Conservation (phyloP, 345 rosid species). For the Hibiscus tridactylites region DNA sequence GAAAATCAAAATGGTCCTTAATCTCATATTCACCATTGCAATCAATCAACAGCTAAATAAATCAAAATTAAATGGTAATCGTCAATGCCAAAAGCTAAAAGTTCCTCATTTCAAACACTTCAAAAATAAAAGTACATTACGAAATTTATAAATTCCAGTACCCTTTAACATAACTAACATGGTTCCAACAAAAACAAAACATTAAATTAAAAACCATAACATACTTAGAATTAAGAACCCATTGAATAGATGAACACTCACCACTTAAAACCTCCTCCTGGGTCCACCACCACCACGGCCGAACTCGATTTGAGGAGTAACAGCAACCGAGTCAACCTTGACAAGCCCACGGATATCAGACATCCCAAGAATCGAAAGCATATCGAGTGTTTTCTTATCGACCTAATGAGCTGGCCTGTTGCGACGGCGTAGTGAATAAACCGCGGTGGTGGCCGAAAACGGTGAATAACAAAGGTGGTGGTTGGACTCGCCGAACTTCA, state of each 20-base stretch:
- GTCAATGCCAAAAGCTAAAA: neutral
- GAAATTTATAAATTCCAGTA: neutral
- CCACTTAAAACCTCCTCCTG: neutral
- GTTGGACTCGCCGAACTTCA: too few species aligned
- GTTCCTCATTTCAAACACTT: neutral
- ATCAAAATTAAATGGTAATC: too few species aligned
- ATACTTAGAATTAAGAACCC: neutral
- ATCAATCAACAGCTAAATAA: neutral
- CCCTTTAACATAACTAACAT: neutral
- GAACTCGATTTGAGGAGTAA: slow-evolving; percentile 17
- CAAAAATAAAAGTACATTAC: neutral
- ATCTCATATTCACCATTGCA: neutral
- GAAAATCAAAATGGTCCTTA: neutral
- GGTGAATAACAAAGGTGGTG: too few species aligned
- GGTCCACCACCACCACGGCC: slow-evolving; percentile 15
- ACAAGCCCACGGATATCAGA: neutral
- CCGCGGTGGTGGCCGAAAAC: too few species aligned
- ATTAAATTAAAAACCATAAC: neutral
- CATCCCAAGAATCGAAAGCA: slow-evolving; percentile 57
- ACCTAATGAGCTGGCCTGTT: slow-evolving; percentile 9
- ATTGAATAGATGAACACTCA: neutral
- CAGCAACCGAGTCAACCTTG: slow-evolving; percentile 32
- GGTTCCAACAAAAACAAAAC: neutral
- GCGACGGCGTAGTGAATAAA: too few species aligned
- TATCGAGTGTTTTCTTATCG: slow-evolving; percentile 29